Conservation (phyloP, 2,329 filamentous ascomycete species). For the Venturiaceae sp. region DNA sequence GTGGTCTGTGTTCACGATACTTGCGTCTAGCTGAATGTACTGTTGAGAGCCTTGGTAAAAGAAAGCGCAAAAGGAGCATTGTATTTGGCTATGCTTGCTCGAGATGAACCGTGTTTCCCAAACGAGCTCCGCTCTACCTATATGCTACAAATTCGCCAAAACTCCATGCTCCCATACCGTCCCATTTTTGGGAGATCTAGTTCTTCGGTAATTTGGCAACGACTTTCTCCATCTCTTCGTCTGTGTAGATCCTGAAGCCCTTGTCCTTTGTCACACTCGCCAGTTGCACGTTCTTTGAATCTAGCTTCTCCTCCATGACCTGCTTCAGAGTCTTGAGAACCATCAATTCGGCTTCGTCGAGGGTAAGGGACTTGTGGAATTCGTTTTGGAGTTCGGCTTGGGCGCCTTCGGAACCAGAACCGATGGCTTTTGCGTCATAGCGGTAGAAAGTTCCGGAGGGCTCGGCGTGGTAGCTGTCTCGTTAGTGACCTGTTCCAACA, state of each 20-base stretch:
- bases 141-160: not conserved
- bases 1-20: no score
- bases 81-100: not conserved
- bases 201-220: conserved; percentile 64
- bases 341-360: conserved; percentile 85
- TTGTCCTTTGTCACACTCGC: conserved; percentile 96
- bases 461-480: conserved; percentile 77
- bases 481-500: not conserved
- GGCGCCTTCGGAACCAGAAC: conserved; percentile 91
- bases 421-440: conserved; percentile 98
- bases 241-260: conserved; percentile 96
- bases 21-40: no score
- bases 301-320: conserved; percentile 99
- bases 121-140: not conserved
- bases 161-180: conserved; percentile 1
- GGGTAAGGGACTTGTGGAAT: conserved; percentile 95
- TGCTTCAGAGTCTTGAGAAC: conserved; percentile 98
- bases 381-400: conserved; percentile 98
- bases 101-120: not conserved
- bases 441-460: conserved; percentile 97
- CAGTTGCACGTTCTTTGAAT: conserved; percentile 96
- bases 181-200: conserved; percentile 16
- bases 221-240: conserved; percentile 91
- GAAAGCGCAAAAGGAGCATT: not conserved
- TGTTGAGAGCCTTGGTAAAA: no score